phyloP scores from a whole-genome alignment of 768 basidiomycete genomes.

The Russula sp. region DNA sequence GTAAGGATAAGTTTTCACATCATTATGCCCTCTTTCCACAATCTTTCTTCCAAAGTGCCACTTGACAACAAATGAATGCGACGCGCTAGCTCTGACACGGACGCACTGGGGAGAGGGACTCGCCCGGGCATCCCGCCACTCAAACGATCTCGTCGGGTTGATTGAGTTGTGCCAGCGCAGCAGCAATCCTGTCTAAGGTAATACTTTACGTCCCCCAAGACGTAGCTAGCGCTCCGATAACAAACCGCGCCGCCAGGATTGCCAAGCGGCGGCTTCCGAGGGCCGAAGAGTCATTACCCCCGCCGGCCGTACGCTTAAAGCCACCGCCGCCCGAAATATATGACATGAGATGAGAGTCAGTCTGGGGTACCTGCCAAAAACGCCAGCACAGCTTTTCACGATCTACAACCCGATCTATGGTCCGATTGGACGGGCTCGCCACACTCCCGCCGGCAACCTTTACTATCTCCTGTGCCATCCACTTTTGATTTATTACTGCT shows the following conservation, averaged over 20 bases:
- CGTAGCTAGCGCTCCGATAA: not conserved
- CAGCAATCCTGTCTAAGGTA: slow-evolving; percentile 2
- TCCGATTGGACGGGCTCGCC: too few species aligned
- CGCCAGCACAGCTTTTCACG: not conserved
- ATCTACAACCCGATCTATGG: too few species aligned
- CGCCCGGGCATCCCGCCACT: not conserved
- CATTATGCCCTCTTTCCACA: not conserved
- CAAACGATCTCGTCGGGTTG: not conserved
- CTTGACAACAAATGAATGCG: not conserved
- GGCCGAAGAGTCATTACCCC: not conserved
- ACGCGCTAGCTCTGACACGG: not conserved
- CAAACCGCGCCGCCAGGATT: not conserved
- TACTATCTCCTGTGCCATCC: not conserved
- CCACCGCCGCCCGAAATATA: not conserved
- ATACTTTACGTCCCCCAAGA: not conserved
- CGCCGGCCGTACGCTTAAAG: not conserved
- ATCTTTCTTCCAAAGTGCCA: not conserved
- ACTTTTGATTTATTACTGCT: not conserved
- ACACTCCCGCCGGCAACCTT: too few species aligned
- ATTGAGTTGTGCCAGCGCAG: not conserved
- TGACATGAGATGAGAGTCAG: not conserved
- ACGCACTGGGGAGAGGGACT: not conserved
- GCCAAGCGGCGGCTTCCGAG: not conserved
- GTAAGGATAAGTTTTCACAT: slow-evolving; percentile 3
- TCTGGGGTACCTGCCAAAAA: not conserved